These are phyloP conservation scores for Starmera quercuum DNA, from an alignment of 805 yeast genomes.

Conservation along the genomic window DNA sequence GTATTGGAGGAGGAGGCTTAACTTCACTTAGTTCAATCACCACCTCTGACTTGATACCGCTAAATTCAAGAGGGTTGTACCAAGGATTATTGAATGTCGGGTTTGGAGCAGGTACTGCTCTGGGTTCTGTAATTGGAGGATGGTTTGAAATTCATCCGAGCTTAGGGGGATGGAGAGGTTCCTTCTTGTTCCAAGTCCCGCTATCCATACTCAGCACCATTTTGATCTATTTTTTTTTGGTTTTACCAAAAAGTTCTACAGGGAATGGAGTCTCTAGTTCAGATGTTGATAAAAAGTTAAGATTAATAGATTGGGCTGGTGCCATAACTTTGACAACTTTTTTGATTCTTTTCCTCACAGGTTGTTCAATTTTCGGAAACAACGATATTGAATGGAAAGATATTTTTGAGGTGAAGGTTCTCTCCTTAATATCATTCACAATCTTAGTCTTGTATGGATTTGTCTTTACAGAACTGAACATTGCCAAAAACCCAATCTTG, in stretches of 20 bases:
- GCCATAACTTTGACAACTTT: constrained; percentile 37
- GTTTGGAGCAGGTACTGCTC: constrained; percentile 69
- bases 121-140: constrained; percentile 67
- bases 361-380: constrained; percentile 48
- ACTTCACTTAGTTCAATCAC: constrained; percentile 68
- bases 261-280: constrained; percentile 42
- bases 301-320: constrained; percentile 49
- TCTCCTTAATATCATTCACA: constrained; percentile 25
- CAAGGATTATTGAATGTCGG: constrained; percentile 78
- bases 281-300: constrained; percentile 38
- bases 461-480: constrained; percentile 32
- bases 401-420: not conserved
- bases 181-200: constrained; percentile 47
- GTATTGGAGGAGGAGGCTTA: constrained; percentile 91
- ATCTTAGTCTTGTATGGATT: constrained; percentile 32
- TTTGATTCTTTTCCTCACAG: constrained; percentile 36
- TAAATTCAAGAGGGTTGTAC: constrained; percentile 69
- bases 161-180: constrained; percentile 40
- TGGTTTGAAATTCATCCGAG: constrained; percentile 30
- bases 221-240: constrained; percentile 29
- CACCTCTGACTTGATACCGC: constrained; percentile 69
- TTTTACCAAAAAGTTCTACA: constrained; percentile 41
- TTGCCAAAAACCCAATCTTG: constrained; percentile 51
- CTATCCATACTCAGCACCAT: constrained; percentile 36
- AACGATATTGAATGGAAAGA: not conserved